Evolutionary conservation across 306 rosid species (phyloP).

Genomic region (Acmispon strigosus): DNA sequence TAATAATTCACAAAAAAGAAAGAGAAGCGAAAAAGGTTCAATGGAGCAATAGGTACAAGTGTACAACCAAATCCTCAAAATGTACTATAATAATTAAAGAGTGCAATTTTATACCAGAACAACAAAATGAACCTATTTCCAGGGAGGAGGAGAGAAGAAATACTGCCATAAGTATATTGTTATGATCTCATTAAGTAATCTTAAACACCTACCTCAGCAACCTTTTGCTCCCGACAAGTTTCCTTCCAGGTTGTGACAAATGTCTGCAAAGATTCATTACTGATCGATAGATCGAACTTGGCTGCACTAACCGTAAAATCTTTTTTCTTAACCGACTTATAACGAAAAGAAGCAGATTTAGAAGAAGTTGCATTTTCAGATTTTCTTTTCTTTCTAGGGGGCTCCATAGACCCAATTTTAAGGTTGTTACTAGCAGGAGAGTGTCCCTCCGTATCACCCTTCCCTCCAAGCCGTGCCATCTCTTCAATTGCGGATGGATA

Average conservation of each 20-base stretch:
- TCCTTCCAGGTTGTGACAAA: constrained; percentile 82
- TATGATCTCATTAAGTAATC: not conserved
- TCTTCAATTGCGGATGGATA: constrained; percentile 85
- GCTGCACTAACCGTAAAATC: constrained; percentile 19
- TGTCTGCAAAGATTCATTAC: constrained; percentile 42
- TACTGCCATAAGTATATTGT: not conserved
- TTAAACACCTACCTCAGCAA: constrained; percentile 48
- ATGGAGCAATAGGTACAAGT: not conserved
- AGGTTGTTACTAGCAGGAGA: constrained; percentile 30
- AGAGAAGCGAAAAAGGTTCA: not conserved
- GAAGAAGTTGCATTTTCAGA: constrained; percentile 10
- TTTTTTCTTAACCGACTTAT: constrained; percentile 25
- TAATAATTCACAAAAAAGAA: not conserved
- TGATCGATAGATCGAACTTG: constrained; percentile 28
- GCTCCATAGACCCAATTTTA: constrained; percentile 22
- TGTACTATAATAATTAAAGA: not conserved
- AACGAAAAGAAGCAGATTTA: constrained; percentile 17
- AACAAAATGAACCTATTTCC: constrained; percentile 2
- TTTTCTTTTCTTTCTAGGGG: constrained; percentile 40
- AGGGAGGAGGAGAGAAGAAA: not conserved
- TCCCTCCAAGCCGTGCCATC: constrained; percentile 59
- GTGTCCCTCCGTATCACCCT: constrained; percentile 26
- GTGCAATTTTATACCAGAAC: not conserved
- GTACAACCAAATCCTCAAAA: not conserved
- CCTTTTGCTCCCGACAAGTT: constrained; percentile 41